Evolutionary conservation across 768 basidiomycete species (phyloP).

Genomic region (Imleria badia): DNA sequence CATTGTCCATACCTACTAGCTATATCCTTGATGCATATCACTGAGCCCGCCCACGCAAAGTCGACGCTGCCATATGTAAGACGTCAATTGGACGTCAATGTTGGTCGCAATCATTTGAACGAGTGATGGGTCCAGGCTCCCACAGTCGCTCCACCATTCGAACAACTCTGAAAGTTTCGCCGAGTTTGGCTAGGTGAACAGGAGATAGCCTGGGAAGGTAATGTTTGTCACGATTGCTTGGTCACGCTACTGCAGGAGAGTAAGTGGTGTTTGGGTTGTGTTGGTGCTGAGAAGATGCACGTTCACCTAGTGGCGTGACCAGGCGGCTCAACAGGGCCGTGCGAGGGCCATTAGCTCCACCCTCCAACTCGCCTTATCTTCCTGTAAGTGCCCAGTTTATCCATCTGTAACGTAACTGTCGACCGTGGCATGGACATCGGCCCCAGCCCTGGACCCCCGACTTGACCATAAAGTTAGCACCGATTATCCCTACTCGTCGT

Average conservation of each 20-base stretch:
- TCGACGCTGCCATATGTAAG: background rate
- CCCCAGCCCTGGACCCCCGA: background rate
- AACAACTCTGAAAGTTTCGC: background rate
- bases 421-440: background rate
- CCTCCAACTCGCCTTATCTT: background rate
- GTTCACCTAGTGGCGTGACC: slow-evolving; percentile 25
- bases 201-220: background rate
- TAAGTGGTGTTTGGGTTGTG: slow-evolving; percentile 16
- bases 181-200: background rate
- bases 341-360: background rate
- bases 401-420: slow-evolving; percentile 11
- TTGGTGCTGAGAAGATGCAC: slow-evolving; percentile 15
- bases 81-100: background rate
- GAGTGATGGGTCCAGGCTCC: background rate
- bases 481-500: slow-evolving; percentile 7
- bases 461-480: background rate
- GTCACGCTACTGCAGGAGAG: slow-evolving; percentile 15
- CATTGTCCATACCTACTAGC: no score
- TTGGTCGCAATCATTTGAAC: background rate
- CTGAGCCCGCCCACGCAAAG: background rate
- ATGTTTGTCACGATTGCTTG: background rate
- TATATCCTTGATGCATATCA: no score
- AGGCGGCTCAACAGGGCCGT: background rate
- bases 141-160: background rate
- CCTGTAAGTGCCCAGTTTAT: slow-evolving; percentile 2